These are phyloP conservation scores for Ceratocystis destructans DNA, from an alignment of 2,329 filamentous ascomycete genomes.

Conservation along the genomic window DNA sequence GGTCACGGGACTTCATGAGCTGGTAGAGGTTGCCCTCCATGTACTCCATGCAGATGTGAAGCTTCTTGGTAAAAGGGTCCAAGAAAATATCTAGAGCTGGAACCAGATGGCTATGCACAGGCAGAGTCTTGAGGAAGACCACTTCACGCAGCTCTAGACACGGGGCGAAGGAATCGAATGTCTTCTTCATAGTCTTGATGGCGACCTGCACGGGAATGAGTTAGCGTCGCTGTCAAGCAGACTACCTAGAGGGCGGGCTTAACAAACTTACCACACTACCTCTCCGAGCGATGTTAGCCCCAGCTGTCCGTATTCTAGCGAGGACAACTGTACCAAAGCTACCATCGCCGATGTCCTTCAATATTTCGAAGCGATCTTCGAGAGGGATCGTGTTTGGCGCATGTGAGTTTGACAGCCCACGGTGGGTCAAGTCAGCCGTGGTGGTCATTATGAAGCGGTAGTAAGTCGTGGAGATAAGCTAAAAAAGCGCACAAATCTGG, in stretches of 20 bases:
- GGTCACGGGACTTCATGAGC: conserved; percentile 94
- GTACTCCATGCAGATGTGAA: conserved; percentile 98
- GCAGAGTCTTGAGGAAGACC: conserved; percentile 84
- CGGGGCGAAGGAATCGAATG: conserved; percentile 78
- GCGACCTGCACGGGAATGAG: conserved; percentile 52
- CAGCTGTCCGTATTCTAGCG: conserved; percentile 79
- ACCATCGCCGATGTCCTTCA: conserved; percentile 97
- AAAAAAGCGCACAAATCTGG: conserved; percentile 20
- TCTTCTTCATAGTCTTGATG: conserved; percentile 99
- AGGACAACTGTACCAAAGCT: conserved; percentile 95
- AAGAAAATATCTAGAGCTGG: conserved; percentile 96
- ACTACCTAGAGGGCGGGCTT: not conserved
- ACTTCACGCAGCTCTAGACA: conserved; percentile 93
- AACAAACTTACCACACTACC: conserved; percentile 68
- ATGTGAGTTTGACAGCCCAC: conserved; percentile 47
- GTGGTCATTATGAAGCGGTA: conserved; percentile 10
- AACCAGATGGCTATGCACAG: conserved; percentile 81
- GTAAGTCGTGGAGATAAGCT: conserved; percentile 5
- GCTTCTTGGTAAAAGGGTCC: conserved; percentile 86
- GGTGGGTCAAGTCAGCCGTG: conserved; percentile 55
- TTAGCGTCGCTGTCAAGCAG: not conserved
- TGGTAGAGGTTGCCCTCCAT: conserved; percentile 99
- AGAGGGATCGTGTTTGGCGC: conserved; percentile 46
- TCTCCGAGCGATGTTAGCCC: conserved; percentile 72
- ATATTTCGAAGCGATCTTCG: conserved; percentile 88